A percentile compares a stretch with the other conserved stretches of the same genome.
Evolutionary conservation across 177 flowering plant species (phyloP).

Genomic region (Vitis hybrid): DNA sequence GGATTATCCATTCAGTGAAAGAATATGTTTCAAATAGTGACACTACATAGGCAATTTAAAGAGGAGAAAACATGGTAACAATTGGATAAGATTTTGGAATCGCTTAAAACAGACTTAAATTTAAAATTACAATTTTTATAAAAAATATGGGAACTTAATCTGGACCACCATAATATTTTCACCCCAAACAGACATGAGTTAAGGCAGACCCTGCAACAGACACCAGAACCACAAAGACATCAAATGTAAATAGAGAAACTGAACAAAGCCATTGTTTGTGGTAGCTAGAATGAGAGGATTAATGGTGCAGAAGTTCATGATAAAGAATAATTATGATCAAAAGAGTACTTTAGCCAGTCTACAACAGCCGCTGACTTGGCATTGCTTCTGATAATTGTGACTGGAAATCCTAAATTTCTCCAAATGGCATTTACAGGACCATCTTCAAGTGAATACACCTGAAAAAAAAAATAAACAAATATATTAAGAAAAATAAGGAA

Average conservation of each 20-base stretch:
- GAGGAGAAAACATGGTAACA: no score
- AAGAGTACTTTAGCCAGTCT: conserved; percentile 89
- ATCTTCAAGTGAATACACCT: conserved; percentile 83
- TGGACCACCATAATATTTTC: no score
- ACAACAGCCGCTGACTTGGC: conserved; percentile 35
- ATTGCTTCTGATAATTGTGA: conserved; percentile 42
- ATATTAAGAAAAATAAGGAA: conserved; percentile 20
- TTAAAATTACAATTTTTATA: no score
- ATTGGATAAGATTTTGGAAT: no score
- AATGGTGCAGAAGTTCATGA: background rate
- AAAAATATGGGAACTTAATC: background rate
- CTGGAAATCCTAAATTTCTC: conserved; percentile 60
- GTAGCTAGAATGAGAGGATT: background rate
- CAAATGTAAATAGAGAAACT: background rate
- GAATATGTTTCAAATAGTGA: no score
- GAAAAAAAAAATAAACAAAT: conserved; percentile 13
- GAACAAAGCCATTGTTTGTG: background rate
- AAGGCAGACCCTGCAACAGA: background rate
- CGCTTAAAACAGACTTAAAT: no score
- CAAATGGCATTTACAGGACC: conserved; percentile 73
- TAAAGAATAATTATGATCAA: background rate
- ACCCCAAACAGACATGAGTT: no score
- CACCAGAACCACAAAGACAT: background rate
- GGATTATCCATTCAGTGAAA: no score
- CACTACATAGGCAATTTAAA: no score